Evolutionary conservation across 805 yeast species (phyloP).

Genomic region (Spencermartinsiella europaea): DNA sequence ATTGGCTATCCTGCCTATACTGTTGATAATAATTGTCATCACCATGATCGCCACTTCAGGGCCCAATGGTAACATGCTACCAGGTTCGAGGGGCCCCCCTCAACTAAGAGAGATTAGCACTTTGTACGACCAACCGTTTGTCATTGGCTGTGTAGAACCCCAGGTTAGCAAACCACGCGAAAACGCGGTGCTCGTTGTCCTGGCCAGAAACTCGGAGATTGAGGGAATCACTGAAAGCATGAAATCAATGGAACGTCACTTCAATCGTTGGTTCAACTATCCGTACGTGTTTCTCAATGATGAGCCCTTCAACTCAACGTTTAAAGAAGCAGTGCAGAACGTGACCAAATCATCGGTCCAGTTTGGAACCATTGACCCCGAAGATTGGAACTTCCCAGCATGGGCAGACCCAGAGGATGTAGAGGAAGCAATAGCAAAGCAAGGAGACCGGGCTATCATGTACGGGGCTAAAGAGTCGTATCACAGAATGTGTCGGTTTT

Average conservation of each 20-base stretch:
- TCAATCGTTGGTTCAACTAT: conserved; percentile 89
- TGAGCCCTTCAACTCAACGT: conserved; percentile 62
- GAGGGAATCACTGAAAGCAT: conserved; percentile 72
- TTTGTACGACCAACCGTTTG: conserved; percentile 43
- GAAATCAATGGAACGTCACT: conserved; percentile 73
- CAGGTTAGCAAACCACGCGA: conserved; percentile 50
- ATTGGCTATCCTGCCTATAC: conserved; percentile 1
- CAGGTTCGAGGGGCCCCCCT: conserved; percentile 9
- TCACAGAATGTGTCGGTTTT: conserved; percentile 94
- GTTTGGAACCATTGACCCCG: conserved; percentile 60
- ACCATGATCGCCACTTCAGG: not conserved
- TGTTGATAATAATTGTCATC: not conserved
- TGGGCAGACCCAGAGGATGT: conserved; percentile 41
- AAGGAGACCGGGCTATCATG: conserved; percentile 78
- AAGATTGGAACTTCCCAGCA: conserved; percentile 68
- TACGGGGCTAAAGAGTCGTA: conserved; percentile 80
- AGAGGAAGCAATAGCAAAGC: conserved; percentile 56
- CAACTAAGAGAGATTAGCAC: conserved; percentile 11
- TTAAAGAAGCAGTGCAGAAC: conserved; percentile 46
- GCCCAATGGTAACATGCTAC: conserved; percentile 6
- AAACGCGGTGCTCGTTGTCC: conserved; percentile 78
- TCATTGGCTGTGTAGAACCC: conserved; percentile 46
- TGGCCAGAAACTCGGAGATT: conserved; percentile 76
- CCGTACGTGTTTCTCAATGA: conserved; percentile 91
- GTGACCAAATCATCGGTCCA: conserved; percentile 58